Conservation (phyloP, 345 rosid genomes). For the Laguncularia racemosa region DNA sequence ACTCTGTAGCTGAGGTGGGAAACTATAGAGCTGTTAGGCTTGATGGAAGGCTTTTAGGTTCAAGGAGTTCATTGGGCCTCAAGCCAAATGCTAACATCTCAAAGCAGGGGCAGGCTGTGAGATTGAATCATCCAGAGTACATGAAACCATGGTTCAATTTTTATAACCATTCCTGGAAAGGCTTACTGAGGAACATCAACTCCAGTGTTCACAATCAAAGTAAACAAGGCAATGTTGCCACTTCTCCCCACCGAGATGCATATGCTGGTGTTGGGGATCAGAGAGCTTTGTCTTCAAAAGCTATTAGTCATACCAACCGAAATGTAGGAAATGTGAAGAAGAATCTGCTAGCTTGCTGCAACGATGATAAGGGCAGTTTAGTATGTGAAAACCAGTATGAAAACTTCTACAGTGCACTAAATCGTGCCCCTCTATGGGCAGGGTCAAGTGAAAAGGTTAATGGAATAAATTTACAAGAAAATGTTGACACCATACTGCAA, state of each 20-base stretch:
- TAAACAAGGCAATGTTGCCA: background rate
- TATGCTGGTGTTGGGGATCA: no score
- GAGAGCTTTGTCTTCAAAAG: no score
- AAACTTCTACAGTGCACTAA: no score
- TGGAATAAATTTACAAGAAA: background rate
- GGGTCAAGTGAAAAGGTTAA: background rate
- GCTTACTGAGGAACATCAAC: background rate
- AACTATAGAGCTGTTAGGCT: slow-evolving; percentile 6
- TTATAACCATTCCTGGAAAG: slow-evolving; percentile 2
- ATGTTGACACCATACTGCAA: slow-evolving; percentile 4
- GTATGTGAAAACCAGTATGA: no score
- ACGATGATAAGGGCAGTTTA: background rate
- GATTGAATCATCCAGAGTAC: slow-evolving; percentile 3
- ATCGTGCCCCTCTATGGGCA: background rate
- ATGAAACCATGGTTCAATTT: slow-evolving; percentile 4
- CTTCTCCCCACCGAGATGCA: no score
- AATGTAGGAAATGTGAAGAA: no score
- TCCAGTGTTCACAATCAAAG: background rate
- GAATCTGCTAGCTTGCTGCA: background rate
- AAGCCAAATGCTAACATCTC: slow-evolving; percentile 12
- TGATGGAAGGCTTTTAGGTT: slow-evolving; percentile 10
- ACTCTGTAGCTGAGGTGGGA: slow-evolving; percentile 4
- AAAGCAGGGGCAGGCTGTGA: slow-evolving; percentile 12
- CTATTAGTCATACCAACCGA: no score
- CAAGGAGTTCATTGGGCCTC: slow-evolving; percentile 9